Conservation (phyloP, 2,329 filamentous ascomycete genomes). For the Calonectria fujianensis region DNA sequence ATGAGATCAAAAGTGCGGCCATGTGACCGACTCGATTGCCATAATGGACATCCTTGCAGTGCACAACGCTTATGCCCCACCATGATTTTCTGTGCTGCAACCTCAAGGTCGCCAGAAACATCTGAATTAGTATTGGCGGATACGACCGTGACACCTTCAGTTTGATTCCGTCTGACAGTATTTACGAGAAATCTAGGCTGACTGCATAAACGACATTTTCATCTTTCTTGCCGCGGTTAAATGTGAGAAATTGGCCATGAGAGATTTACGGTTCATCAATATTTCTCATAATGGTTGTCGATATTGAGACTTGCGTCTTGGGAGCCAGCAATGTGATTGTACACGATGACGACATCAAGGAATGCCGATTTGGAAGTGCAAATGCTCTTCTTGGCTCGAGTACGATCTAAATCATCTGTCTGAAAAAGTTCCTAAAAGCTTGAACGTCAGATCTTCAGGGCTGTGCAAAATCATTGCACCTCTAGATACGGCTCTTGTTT, state of each 20-base stretch:
- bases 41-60: background rate
- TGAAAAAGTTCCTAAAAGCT: no score
- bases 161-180: background rate
- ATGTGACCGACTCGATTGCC: background rate
- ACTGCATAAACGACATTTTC: constrained; percentile 1
- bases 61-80: background rate
- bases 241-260: background rate
- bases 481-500: no score
- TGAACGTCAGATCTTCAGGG: no score
- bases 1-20: background rate
- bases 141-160: background rate
- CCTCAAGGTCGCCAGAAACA: background rate
- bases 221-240: background rate
- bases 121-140: background rate
- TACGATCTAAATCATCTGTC: no score
- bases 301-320: background rate
- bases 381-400: background rate
- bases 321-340: background rate
- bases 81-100: background rate
- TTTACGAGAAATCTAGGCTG: background rate
- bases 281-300: background rate
- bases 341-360: background rate
- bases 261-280: background rate
- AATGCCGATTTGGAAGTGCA: background rate
- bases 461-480: no score